A percentile compares a stretch with the other conserved stretches of the same genome.
Evolutionary conservation across 2,329 filamentous ascomycete genomes (phyloP).

Genomic region (Leptographium flavum): DNA sequence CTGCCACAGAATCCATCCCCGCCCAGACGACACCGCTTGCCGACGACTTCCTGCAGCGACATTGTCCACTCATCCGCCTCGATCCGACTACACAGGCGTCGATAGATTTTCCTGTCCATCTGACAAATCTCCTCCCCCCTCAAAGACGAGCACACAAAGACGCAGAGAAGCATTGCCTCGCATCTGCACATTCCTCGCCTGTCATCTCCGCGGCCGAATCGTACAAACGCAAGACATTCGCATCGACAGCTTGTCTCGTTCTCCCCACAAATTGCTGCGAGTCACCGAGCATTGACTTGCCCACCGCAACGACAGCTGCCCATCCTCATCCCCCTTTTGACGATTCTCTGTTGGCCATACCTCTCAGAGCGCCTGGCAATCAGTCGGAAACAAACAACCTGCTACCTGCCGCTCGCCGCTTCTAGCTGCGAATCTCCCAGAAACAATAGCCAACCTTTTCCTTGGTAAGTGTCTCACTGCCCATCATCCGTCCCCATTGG

Average conservation of each 20-base stretch:
- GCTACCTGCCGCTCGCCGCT: conserved; percentile 9
- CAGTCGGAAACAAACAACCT: background rate
- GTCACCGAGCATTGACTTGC: background rate
- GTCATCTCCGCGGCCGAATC: too few species aligned
- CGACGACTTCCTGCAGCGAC: background rate
- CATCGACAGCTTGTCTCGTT: background rate
- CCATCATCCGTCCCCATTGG: too few species aligned
- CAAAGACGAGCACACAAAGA: too few species aligned
- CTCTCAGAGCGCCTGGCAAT: background rate
- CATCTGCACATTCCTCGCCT: too few species aligned
- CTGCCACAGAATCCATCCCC: background rate
- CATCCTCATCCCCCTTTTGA: background rate
- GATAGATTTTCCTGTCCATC: background rate
- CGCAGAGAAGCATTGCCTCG: too few species aligned
- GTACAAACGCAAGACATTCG: too few species aligned
- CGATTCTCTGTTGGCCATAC: background rate
- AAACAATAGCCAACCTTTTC: background rate
- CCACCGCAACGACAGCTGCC: background rate
- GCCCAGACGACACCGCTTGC: background rate
- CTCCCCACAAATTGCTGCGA: background rate
- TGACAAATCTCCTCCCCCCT: background rate
- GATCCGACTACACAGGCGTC: background rate
- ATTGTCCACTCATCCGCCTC: background rate
- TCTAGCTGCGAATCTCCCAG: conserved; percentile 7
- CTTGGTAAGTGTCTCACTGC: background rate